phyloP scores from a whole-genome alignment of 202 grass and related monocot genomes.

The Hordeum pubiflorum region DNA sequence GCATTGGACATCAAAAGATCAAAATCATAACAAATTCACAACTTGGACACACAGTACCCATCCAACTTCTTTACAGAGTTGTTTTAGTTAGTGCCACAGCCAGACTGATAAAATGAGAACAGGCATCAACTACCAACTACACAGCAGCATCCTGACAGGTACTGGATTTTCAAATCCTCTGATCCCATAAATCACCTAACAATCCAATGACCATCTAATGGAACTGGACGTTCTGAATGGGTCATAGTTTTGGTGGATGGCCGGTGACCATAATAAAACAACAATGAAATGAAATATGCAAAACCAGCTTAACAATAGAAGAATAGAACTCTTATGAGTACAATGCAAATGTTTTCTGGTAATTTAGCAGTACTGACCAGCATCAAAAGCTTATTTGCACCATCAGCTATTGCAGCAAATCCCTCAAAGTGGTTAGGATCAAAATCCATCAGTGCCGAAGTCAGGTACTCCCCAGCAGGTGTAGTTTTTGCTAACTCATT shows the following conservation, averaged over 20 bases:
- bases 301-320: not conserved
- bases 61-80: not conserved
- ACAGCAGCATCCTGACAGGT: not conserved
- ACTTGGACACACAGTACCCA: not conserved
- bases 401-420: constrained; percentile 93
- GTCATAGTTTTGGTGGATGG: not conserved
- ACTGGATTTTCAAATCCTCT: not conserved
- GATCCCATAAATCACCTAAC: not conserved
- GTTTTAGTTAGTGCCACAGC: not conserved
- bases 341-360: constrained; percentile 1
- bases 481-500: constrained; percentile 84
- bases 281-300: not conserved
- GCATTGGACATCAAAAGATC: not conserved
- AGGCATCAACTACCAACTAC: not conserved
- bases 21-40: not conserved
- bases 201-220: not conserved
- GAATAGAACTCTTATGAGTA: not conserved
- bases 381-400: constrained; percentile 99
- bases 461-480: constrained; percentile 95
- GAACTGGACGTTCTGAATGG: not conserved
- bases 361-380: constrained; percentile 50
- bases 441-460: constrained; percentile 85
- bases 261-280: not conserved
- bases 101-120: not conserved
- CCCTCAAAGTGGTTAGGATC: constrained; percentile 91